These are phyloP conservation scores for Diaporthe ampelina DNA, from an alignment of 2,329 filamentous ascomycete species.

Conservation along the genomic window DNA sequence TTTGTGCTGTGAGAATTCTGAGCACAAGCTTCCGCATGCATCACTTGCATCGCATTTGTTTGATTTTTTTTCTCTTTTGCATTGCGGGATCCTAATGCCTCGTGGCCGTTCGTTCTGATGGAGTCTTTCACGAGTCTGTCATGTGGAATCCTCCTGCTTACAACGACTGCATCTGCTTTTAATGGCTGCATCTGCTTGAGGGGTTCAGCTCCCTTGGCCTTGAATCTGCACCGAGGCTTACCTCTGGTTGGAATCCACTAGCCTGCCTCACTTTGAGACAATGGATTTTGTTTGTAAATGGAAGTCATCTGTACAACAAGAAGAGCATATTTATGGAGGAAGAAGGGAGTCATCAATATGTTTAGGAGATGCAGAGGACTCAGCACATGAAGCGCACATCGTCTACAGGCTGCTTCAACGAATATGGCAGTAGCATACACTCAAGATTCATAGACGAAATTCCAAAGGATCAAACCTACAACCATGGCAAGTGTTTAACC, in stretches of 20 bases:
- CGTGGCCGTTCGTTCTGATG: neutral
- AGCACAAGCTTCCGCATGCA: neutral
- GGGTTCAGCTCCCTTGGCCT: too few species aligned
- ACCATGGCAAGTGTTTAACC: neutral
- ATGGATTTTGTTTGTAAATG: neutral
- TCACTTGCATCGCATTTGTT: neutral
- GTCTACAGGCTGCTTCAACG: neutral
- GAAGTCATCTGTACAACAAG: neutral
- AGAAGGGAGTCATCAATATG: neutral
- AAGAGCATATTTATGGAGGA: constrained; percentile 5
- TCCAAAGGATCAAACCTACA: neutral
- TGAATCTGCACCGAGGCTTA: neutral
- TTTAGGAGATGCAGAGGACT: neutral
- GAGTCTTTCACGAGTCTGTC: neutral
- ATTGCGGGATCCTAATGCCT: neutral
- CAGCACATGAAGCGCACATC: neutral
- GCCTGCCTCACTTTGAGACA: neutral
- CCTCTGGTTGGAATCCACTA: neutral
- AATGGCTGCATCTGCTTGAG: neutral
- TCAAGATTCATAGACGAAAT: neutral
- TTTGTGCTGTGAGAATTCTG: neutral
- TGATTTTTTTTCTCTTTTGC: neutral
- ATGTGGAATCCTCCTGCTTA: neutral
- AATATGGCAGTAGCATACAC: neutral
- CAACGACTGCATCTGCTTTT: neutral